phyloP scores from a whole-genome alignment of 352 stramenopile species.

The Pythium dissimile region DNA sequence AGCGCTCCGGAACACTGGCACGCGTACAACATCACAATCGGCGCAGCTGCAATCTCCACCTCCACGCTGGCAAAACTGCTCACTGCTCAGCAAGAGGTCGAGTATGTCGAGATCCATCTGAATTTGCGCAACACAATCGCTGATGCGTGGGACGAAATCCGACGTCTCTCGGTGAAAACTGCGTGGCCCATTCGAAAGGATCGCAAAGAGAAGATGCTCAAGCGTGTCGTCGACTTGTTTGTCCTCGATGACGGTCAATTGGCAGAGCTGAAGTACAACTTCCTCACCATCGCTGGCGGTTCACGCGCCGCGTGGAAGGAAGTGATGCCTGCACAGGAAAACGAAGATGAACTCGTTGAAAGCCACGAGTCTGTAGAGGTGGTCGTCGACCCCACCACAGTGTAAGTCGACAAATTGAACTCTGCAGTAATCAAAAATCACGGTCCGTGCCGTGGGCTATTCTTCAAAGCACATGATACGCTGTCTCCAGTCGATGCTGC shows the following conservation, averaged over 20 bases:
- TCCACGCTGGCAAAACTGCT: constrained; percentile 27
- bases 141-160: constrained; percentile 46
- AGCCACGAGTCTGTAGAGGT: not conserved
- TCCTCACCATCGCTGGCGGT: constrained; percentile 34
- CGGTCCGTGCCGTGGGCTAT: too few species aligned
- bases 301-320: constrained; percentile 35
- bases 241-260: constrained; percentile 25
- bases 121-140: constrained; percentile 38
- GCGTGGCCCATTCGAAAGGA: constrained; percentile 48
- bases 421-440: too few species aligned
- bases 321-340: not conserved
- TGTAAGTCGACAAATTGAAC: too few species aligned
- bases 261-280: constrained; percentile 37
- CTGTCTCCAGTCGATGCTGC: too few species aligned
- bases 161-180: constrained; percentile 26
- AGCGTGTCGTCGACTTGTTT: constrained; percentile 17
- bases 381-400: not conserved
- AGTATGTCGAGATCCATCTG: constrained; percentile 20
- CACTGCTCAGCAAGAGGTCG: constrained; percentile 5
- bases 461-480: too few species aligned
- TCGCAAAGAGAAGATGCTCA: constrained; percentile 31
- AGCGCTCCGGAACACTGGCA: constrained; percentile 43
- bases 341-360: too few species aligned
- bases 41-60: constrained; percentile 34
- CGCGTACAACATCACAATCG: constrained; percentile 71